phyloP scores from a whole-genome alignment of 306 rosid species.

The Lablab purpureus region DNA sequence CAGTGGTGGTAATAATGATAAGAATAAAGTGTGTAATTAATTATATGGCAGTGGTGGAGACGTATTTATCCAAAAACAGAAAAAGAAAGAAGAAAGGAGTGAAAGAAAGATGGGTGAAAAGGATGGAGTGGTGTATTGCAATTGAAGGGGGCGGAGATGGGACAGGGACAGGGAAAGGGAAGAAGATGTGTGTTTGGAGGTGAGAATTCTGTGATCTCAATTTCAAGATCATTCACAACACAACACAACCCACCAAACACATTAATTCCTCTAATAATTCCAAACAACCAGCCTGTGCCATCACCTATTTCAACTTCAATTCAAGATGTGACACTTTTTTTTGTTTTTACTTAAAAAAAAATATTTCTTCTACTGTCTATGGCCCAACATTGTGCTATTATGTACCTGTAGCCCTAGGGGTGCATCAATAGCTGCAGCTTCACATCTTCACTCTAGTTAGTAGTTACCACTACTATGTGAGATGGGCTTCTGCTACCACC shows the following conservation, averaged over 20 bases:
- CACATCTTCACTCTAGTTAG: not conserved
- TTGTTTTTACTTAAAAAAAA: not conserved
- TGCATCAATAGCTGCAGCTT: not conserved
- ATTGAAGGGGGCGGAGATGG: slow-evolving; percentile 20
- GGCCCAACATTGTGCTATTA: not conserved
- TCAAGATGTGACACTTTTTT: slow-evolving; percentile 36
- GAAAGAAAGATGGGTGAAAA: slow-evolving; percentile 7
- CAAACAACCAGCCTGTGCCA: slow-evolving; percentile 44
- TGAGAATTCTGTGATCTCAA: slow-evolving; percentile 45
- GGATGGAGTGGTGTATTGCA: not conserved
- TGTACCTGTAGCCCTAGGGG: slow-evolving; percentile 10
- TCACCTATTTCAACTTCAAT: not conserved
- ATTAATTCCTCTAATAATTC: slow-evolving; percentile 46
- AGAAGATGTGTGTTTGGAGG: slow-evolving; percentile 30
- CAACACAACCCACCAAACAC: slow-evolving; percentile 38
- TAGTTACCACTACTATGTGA: not conserved
- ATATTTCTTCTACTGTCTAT: not conserved
- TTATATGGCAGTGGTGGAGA: not conserved
- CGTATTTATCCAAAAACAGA: not conserved
- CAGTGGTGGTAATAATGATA: not conserved
- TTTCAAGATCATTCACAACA: slow-evolving; percentile 10
- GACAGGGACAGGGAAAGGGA: slow-evolving; percentile 39
- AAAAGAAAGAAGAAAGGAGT: not conserved
- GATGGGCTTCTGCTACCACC: slow-evolving; percentile 9
- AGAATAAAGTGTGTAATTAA: not conserved